These are phyloP conservation scores for Phialophora expanda DNA, from an alignment of 2,329 filamentous ascomycete species.

Conservation along the genomic window DNA sequence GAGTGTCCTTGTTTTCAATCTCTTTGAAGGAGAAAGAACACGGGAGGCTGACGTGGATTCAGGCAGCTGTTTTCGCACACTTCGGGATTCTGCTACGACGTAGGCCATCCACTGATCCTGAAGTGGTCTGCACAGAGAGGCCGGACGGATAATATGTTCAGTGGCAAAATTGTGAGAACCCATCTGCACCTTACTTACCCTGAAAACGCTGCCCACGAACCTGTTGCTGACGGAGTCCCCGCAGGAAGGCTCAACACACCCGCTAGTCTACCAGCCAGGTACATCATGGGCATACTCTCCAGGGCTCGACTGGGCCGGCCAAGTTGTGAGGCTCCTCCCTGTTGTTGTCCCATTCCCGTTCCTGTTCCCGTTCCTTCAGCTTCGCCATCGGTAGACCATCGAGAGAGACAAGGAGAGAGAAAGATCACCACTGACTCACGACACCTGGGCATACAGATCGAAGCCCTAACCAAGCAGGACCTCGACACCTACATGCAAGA, in stretches of 20 bases:
- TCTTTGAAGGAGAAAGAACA: background rate
- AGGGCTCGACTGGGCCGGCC: constrained; percentile 60
- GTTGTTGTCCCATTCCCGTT: background rate
- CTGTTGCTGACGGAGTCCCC: background rate
- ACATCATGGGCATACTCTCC: constrained; percentile 57
- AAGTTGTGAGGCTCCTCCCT: constrained; percentile 46
- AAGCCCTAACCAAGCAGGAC: constrained; percentile 47
- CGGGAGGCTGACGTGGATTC: constrained; percentile 40
- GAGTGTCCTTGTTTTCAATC: background rate
- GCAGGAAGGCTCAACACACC: constrained; percentile 42
- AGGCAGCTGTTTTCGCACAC: constrained; percentile 29
- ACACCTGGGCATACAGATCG: constrained; percentile 42
- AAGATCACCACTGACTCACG: too few relatives aligned
- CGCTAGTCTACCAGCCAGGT: constrained; percentile 62
- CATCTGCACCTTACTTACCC: background rate
- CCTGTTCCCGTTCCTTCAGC: too few relatives aligned
- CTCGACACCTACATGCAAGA: constrained; percentile 53
- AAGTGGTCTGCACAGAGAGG: constrained; percentile 23
- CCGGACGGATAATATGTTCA: constrained; percentile 25
- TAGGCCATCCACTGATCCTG: constrained; percentile 19
- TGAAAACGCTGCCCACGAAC: background rate
- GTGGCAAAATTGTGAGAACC: constrained; percentile 41
- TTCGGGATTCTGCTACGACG: constrained; percentile 23
- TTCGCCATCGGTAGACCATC: too few relatives aligned
- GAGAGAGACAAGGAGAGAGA: too few relatives aligned